A percentile compares a stretch with the other conserved stretches of the same genome.
Conservation (phyloP, 2,329 filamentous ascomycete genomes). For the Stachybotrys elegans region DNA sequence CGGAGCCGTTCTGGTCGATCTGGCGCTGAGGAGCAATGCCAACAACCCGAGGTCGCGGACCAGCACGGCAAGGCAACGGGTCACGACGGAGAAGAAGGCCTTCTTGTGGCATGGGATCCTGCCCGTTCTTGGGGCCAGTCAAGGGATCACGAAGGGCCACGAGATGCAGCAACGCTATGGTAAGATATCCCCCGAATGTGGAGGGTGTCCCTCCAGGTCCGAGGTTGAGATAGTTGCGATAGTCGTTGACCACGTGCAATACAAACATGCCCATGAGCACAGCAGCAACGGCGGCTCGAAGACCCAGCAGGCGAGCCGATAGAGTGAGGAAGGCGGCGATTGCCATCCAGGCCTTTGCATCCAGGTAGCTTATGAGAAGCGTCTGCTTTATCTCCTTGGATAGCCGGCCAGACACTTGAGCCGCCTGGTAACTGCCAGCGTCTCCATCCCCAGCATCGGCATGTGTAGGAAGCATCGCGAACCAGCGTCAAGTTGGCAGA, state of each 20-base stretch:
- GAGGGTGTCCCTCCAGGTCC: conserved; percentile 77
- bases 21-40: conserved; percentile 83
- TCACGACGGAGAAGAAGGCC: conserved; percentile 51
- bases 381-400: too few species aligned
- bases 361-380: too few species aligned
- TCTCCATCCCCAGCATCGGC: too few species aligned
- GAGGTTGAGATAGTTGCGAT: conserved; percentile 68
- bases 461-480: too few species aligned
- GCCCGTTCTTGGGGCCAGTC: conserved; percentile 47
- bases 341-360: too few species aligned
- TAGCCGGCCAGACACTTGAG: too few species aligned
- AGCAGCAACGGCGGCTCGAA: too few species aligned
- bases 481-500: too few species aligned
- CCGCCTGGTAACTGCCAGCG: too few species aligned
- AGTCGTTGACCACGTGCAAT: conserved; percentile 62
- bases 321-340: too few species aligned
- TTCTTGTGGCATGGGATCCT: conserved; percentile 41
- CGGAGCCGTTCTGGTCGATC: conserved; percentile 58
- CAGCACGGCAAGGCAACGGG: conserved; percentile 55
- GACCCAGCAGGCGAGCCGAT: too few species aligned
- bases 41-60: conserved; percentile 60
- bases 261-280: too few species aligned
- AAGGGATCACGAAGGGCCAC: conserved; percentile 70
- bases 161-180: conserved; percentile 66
- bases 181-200: conserved; percentile 67